These are phyloP conservation scores for Vigna unguiculata DNA, from an alignment of 306 rosid genomes.

Conservation along the genomic window DNA sequence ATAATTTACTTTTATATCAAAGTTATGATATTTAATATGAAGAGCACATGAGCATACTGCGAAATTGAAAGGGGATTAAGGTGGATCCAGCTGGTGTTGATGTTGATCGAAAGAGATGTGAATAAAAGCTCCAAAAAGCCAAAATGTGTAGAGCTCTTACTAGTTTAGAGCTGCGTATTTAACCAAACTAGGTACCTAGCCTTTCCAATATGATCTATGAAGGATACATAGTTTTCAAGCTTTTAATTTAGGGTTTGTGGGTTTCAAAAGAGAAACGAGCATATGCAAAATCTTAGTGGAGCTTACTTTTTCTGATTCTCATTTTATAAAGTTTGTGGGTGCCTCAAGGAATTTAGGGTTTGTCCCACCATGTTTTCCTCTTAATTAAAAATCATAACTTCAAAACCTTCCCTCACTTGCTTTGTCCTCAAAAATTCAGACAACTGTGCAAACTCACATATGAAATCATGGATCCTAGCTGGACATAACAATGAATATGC, in stretches of 20 bases:
- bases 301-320: slow-evolving; percentile 48
- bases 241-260: slow-evolving; percentile 18
- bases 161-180: neutral
- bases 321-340: slow-evolving; percentile 47
- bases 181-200: slow-evolving; percentile 6
- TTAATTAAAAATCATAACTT: slow-evolving; percentile 12
- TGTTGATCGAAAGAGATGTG: slow-evolving; percentile 13
- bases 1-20: too few relatives aligned
- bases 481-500: slow-evolving; percentile 1
- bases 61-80: slow-evolving; percentile 10
- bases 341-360: slow-evolving; percentile 44
- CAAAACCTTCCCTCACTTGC: slow-evolving; percentile 44
- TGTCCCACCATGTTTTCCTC: slow-evolving; percentile 41
- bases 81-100: slow-evolving; percentile 43
- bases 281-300: slow-evolving; percentile 50
- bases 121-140: slow-evolving; percentile 23
- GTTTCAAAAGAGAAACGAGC: slow-evolving; percentile 42
- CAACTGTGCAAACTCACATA: slow-evolving; percentile 47
- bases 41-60: slow-evolving; percentile 18
- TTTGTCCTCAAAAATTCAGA: slow-evolving; percentile 67
- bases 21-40: neutral
- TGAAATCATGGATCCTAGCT: slow-evolving; percentile 23
- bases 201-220: slow-evolving; percentile 6
- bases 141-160: neutral
- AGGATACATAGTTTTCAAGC: slow-evolving; percentile 43